A percentile compares a stretch with the other conserved stretches of the same genome.
Conservation (phyloP, 208 protist genomes). For the Jaenimonas drosophilae region DNA sequence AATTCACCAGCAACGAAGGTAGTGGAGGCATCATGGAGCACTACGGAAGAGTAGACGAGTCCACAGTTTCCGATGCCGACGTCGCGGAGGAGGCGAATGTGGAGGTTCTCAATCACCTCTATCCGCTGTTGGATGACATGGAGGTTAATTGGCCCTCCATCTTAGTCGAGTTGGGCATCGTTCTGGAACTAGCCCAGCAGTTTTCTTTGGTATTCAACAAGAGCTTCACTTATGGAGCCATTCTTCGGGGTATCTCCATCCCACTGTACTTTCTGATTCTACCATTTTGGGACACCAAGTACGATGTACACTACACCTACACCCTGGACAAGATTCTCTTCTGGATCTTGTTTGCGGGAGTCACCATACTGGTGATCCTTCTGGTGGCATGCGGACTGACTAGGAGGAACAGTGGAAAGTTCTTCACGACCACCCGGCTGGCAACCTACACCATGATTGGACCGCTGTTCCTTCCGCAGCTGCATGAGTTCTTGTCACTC, state of each 20-base stretch:
- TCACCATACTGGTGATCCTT: conserved; percentile 3
- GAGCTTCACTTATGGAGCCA: conserved; percentile 5
- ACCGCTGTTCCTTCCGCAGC: conserved; percentile 10
- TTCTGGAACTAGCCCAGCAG: conserved; percentile 11
- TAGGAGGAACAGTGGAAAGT: not conserved
- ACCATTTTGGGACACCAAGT: conserved; percentile 15
- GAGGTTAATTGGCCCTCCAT: conserved; percentile 9
- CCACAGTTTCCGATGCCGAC: no score
- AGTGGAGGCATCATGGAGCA: no score
- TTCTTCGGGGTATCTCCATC: conserved; percentile 1
- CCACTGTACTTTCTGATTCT: conserved; percentile 10
- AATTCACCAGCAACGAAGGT: no score
- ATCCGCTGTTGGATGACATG: conserved; percentile 18
- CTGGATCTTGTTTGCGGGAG: conserved; percentile 3
- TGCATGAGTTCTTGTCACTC: conserved; percentile 9
- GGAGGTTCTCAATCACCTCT: conserved; percentile 14
- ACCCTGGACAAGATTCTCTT: conserved; percentile 3
- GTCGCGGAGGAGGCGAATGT: not conserved
- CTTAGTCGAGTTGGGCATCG: conserved; percentile 3
- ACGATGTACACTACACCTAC: not conserved
- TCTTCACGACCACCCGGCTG: not conserved
- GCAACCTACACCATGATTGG: conserved; percentile 6
- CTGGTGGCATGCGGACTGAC: not conserved
- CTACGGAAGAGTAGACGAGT: no score
- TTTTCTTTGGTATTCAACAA: conserved; percentile 9